phyloP scores from a whole-genome alignment of 257 asterid genomes.

The Linderniella brevidens region DNA sequence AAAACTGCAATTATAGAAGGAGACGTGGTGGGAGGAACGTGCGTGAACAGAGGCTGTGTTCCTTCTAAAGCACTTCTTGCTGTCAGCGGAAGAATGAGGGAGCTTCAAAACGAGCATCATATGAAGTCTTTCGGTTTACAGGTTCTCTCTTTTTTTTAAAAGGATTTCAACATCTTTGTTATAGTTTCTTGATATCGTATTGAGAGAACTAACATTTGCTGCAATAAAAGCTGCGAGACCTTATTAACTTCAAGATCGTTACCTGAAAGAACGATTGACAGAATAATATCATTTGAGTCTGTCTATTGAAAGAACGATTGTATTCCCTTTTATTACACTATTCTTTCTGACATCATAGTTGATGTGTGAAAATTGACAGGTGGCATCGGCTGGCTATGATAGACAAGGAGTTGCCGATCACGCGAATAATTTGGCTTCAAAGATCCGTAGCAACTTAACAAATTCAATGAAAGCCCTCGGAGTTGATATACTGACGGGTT shows the following conservation, averaged over 20 bases:
- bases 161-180: no score
- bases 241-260: no score
- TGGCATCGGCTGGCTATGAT: constrained; percentile 82
- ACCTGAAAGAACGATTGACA: no score
- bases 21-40: constrained; percentile 75
- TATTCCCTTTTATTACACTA: no score
- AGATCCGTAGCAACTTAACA: constrained; percentile 76
- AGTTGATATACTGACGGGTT: constrained; percentile 86
- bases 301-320: no score
- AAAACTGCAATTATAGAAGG: constrained; percentile 83
- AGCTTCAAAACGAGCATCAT: constrained; percentile 42
- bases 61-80: constrained; percentile 64
- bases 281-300: no score
- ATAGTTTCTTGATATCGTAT: no score
- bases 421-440: constrained; percentile 82
- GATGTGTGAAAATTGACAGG: constrained; percentile 23
- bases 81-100: constrained; percentile 56
- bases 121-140: constrained; percentile 48
- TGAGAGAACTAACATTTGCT: no score
- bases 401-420: constrained; percentile 93
- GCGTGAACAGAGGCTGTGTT: constrained; percentile 86
- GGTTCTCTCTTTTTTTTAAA: constrained; percentile 12
- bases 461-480: constrained; percentile 88
- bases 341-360: no score
- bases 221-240: no score